A percentile compares a stretch with the other conserved stretches of the same genome.
These are phyloP conservation scores for Neoboletus brunneissimus DNA, from an alignment of 768 basidiomycete species.

Conservation along the genomic window DNA sequence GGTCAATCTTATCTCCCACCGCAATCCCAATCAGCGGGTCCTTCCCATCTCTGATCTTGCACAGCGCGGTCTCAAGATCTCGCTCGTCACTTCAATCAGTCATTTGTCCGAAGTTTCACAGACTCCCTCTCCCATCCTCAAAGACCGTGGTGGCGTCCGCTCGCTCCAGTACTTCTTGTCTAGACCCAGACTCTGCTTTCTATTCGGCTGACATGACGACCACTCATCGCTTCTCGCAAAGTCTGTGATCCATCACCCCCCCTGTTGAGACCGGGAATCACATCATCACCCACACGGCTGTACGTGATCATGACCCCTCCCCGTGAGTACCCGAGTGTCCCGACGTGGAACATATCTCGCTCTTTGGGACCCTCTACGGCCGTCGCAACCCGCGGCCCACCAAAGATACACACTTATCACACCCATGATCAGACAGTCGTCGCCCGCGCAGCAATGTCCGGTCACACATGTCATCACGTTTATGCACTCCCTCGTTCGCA, in stretches of 20 bases:
- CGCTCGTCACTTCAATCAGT: neutral
- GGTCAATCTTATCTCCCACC: slow-evolving; percentile 35
- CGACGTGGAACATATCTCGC: slow-evolving; percentile 22
- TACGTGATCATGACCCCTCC: slow-evolving; percentile 20
- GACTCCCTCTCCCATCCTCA: neutral
- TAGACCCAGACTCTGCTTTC: neutral
- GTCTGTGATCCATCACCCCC: neutral
- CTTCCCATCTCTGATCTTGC: slow-evolving; percentile 14
- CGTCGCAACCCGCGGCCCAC: slow-evolving; percentile 19
- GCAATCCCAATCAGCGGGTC: neutral
- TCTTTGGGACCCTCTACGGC: slow-evolving; percentile 17
- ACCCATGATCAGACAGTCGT: slow-evolving; percentile 2
- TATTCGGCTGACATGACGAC: slow-evolving; percentile 1
- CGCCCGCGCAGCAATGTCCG: slow-evolving; percentile 11
- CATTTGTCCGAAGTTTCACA: neutral
- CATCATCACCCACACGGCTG: slow-evolving; percentile 16
- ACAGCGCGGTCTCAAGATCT: neutral
- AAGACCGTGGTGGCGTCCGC: neutral
- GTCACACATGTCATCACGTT: slow-evolving; percentile 3
- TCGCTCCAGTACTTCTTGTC: neutral
- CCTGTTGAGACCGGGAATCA: slow-evolving; percentile 9
- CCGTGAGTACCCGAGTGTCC: slow-evolving; percentile 11
- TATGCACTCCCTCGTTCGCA: slow-evolving; percentile 10
- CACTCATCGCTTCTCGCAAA: slow-evolving; percentile 3
- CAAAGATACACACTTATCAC: slow-evolving; percentile 4